Evolutionary conservation across 2,329 filamentous ascomycete genomes (phyloP).

Genomic region (Colletotrichum limetticola): DNA sequence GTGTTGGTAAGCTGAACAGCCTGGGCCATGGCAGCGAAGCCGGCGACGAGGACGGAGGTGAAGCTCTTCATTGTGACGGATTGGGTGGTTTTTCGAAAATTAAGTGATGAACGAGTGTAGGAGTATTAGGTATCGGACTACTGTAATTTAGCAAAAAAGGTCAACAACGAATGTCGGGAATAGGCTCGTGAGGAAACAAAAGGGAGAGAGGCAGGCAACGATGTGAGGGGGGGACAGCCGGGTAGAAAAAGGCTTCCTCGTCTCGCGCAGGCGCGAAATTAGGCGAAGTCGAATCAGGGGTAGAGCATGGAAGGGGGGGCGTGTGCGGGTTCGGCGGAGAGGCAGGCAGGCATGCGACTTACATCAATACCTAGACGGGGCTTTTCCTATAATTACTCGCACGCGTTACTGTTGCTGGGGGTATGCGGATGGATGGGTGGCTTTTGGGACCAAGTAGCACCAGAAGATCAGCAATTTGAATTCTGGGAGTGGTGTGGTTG

Average conservation of each 20-base stretch:
- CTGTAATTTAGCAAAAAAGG: slow-evolving; percentile 25
- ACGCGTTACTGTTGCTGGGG: not conserved
- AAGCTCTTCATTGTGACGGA: slow-evolving; percentile 47
- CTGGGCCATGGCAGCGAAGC: slow-evolving; percentile 43
- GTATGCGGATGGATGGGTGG: not conserved
- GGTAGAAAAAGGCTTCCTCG: slow-evolving; percentile 34
- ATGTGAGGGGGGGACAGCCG: slow-evolving; percentile 9
- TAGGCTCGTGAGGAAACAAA: slow-evolving; percentile 30
- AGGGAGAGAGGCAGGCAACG: not conserved
- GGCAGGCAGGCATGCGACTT: slow-evolving; percentile 26
- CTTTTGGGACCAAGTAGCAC: not conserved
- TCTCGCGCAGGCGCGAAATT: slow-evolving; percentile 30
- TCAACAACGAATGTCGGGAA: slow-evolving; percentile 35
- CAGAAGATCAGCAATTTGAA: not conserved
- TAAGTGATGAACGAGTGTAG: slow-evolving; percentile 26
- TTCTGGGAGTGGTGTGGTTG: slow-evolving; percentile 3
- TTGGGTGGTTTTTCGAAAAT: slow-evolving; percentile 33
- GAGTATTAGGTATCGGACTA: slow-evolving; percentile 31
- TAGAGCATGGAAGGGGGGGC: slow-evolving; percentile 31
- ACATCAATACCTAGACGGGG: slow-evolving; percentile 27
- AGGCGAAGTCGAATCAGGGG: slow-evolving; percentile 33
- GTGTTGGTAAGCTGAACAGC: slow-evolving; percentile 49
- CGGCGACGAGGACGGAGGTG: slow-evolving; percentile 43
- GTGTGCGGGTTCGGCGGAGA: slow-evolving; percentile 23
- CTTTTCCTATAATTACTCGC: slow-evolving; percentile 24